These are phyloP conservation scores for Orbilia brochopaga DNA, from an alignment of 2,329 filamentous ascomycete species.

Conservation along the genomic window DNA sequence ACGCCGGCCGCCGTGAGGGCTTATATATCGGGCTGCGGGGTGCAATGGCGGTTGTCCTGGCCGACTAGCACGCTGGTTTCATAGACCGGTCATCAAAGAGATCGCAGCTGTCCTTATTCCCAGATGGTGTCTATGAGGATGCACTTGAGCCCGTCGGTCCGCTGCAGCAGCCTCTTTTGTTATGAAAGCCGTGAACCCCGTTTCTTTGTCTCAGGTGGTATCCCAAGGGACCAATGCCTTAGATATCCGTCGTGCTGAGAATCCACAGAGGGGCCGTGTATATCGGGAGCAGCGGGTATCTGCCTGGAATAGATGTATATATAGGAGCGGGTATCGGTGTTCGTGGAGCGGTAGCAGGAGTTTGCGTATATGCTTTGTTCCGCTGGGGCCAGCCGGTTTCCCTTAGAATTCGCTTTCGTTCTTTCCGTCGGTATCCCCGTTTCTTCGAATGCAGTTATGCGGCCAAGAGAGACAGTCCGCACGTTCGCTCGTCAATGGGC, in stretches of 20 bases:
- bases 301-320: neutral
- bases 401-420: neutral
- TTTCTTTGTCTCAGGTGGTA: too few species aligned
- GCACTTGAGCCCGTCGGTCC: neutral
- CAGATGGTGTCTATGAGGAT: too few species aligned
- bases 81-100: neutral
- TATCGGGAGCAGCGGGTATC: neutral
- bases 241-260: too few species aligned
- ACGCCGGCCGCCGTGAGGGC: neutral
- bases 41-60: neutral
- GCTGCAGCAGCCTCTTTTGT: neutral
- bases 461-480: neutral
- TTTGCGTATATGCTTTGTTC: neutral
- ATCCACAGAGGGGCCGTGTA: too few species aligned
- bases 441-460: conserved; percentile 1
- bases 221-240: too few species aligned
- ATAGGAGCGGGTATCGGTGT: neutral
- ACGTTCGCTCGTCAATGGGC: neutral
- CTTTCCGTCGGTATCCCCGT: neutral
- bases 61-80: neutral
- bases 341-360: neutral
- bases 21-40: neutral
- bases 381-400: neutral
- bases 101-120: neutral
- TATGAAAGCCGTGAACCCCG: too few species aligned